Percentiles rank a stretch among this genome's conserved stretches.
Conservation (phyloP, 2,329 filamentous ascomycete genomes). For the Pseudophaeomoniella oleicola region DNA sequence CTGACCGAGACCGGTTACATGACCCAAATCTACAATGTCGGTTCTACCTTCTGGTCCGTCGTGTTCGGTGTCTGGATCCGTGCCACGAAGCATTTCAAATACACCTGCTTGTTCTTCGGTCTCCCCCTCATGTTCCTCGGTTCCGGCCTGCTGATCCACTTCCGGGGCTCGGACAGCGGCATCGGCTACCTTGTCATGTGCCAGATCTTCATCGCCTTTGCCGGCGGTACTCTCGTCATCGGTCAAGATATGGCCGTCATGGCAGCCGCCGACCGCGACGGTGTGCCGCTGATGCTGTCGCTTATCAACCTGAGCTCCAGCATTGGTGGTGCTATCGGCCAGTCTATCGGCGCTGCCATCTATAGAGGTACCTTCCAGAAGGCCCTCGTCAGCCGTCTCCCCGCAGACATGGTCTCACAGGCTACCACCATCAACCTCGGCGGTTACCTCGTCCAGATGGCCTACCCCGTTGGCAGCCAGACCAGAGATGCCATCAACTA, state of each 20-base stretch:
- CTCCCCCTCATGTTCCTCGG: conserved; percentile 35
- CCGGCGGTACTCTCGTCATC: conserved; percentile 35
- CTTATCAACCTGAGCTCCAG: conserved; percentile 18
- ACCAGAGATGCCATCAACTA: conserved; percentile 29
- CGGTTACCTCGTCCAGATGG: conserved; percentile 36
- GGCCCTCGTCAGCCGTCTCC: conserved; percentile 25
- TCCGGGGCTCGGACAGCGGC: conserved; percentile 30
- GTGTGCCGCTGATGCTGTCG: conserved; percentile 27
- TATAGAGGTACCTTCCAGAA: conserved; percentile 18
- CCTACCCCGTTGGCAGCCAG: conserved; percentile 25
- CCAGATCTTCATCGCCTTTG: conserved; percentile 37
- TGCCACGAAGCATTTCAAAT: conserved; percentile 35
- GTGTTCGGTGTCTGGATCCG: conserved; percentile 32
- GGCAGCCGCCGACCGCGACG: conserved; percentile 34
- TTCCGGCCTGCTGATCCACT: conserved; percentile 37
- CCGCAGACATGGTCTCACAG: conserved; percentile 13
- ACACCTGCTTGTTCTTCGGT: conserved; percentile 31
- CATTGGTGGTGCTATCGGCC: conserved; percentile 19
- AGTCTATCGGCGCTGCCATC: conserved; percentile 16
- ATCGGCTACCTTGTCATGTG: conserved; percentile 38
- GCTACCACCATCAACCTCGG: conserved; percentile 32
- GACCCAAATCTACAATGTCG: conserved; percentile 33
- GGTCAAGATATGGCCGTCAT: conserved; percentile 42
- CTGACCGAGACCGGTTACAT: conserved; percentile 28
- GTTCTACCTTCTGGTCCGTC: conserved; percentile 31